These are phyloP conservation scores for Triangularia verruculosa DNA, from an alignment of 2,329 filamentous ascomycete genomes.

Conservation along the genomic window DNA sequence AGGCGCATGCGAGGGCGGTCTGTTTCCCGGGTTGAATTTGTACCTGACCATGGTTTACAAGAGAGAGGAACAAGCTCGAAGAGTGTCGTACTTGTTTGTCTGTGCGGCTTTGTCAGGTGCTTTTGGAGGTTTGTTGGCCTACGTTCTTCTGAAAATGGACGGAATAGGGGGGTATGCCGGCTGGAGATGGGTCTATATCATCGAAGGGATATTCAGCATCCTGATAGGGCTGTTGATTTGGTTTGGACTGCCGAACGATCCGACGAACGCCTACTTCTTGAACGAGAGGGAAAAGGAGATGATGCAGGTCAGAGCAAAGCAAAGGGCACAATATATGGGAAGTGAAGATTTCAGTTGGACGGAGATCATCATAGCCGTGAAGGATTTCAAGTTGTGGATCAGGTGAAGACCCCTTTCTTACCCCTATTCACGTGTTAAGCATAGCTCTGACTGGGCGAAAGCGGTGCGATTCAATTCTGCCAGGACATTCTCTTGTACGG, in stretches of 20 bases:
- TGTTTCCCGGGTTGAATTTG: slow-evolving; percentile 48
- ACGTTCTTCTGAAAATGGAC: slow-evolving; percentile 46
- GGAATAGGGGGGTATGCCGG: slow-evolving; percentile 42
- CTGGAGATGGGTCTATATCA: slow-evolving; percentile 51
- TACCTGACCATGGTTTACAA: slow-evolving; percentile 56
- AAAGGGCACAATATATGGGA: slow-evolving; percentile 33
- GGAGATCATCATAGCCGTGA: slow-evolving; percentile 46
- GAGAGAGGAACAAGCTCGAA: slow-evolving; percentile 50
- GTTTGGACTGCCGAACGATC: slow-evolving; percentile 47
- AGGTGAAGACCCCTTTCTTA: neutral
- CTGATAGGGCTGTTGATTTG: slow-evolving; percentile 42
- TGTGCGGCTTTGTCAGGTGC: slow-evolving; percentile 49
- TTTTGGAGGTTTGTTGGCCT: slow-evolving; percentile 63
- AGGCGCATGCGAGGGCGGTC: slow-evolving; percentile 44
- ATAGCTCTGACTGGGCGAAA: neutral
- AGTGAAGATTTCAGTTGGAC: slow-evolving; percentile 47
- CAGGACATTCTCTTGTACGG: slow-evolving; percentile 53
- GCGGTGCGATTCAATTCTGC: slow-evolving; percentile 48
- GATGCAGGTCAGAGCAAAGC: slow-evolving; percentile 47
- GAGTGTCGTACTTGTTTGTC: slow-evolving; percentile 52
- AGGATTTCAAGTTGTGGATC: slow-evolving; percentile 51
- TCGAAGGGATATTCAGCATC: slow-evolving; percentile 40
- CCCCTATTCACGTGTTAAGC: neutral
- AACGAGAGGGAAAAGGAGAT: slow-evolving; percentile 46
- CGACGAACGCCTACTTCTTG: slow-evolving; percentile 47